A percentile compares a stretch with the other conserved stretches of the same genome.
These are phyloP conservation scores for Solanum clarkiae DNA, from an alignment of 257 asterid genomes.

Conservation along the genomic window DNA sequence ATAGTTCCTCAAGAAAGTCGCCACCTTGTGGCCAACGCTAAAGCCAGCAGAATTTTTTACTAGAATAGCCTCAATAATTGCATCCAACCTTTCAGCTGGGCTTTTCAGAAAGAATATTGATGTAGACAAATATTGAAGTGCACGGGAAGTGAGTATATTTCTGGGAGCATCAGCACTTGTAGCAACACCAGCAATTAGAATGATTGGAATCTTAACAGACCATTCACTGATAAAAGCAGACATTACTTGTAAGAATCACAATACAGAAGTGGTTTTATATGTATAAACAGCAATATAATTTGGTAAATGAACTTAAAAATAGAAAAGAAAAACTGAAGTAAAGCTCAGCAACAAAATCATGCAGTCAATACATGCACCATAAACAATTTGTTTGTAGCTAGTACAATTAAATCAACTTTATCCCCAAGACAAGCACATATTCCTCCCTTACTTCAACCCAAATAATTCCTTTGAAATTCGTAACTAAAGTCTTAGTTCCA, in stretches of 20 bases:
- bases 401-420: neutral
- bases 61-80: conserved; percentile 62
- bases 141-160: conserved; percentile 41
- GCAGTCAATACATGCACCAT: neutral
- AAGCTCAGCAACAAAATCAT: neutral
- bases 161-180: conserved; percentile 62
- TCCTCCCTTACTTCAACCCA: neutral
- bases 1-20: conserved; percentile 59
- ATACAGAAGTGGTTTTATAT: conserved; percentile 1
- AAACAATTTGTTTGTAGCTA: neutral
- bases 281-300: neutral
- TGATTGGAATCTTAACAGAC: conserved; percentile 63
- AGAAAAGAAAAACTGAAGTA: neutral
- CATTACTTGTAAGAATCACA: conserved; percentile 4
- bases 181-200: conserved; percentile 79
- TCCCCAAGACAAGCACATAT: neutral
- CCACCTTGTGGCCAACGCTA: conserved; percentile 59
- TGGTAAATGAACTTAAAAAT: neutral
- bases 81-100: conserved; percentile 80
- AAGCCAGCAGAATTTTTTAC: conserved; percentile 45
- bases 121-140: conserved; percentile 41
- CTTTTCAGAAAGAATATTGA: conserved; percentile 58
- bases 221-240: conserved; percentile 65
- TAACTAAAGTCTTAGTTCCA: neutral
- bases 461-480: neutral